Evolutionary conservation across 2,329 filamentous ascomycete species (phyloP), one percentile per base, ranked within the genome.

Genomic region (Pseudopithomyces chartarum): DNA sequence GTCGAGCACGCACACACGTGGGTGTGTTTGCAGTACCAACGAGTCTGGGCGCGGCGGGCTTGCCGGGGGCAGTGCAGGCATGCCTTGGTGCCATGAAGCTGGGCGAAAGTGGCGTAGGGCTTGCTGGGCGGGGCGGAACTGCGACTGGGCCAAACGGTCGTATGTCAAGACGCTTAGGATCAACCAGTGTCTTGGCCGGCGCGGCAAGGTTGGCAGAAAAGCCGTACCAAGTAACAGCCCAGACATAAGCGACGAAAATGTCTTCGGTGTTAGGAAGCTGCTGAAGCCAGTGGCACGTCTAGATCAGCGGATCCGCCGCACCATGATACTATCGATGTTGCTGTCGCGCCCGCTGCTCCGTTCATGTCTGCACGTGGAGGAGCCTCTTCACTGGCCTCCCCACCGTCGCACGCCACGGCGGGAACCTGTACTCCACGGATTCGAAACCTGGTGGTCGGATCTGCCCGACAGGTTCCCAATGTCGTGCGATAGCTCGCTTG

Each of bases 251-350:
- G 32, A 19, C n/a, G 45, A 48, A 38, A 36, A 34, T 20, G 45
- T 38, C 36, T 36, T 48, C 32, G 23, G 32, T 36, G 32, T 38
- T 36, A 48, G 45, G 45, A 36, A 48, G 45, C 45, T 48, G 45
- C n/a, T 12, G 20, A n/a, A 33, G 32, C 15, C 13, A 5, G 19
- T 26, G 19, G 32, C 17, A 48, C 6, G 10, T 23, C 32, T 36
- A 23, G 19, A 23, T 20, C 32, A 6, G n/a, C 45, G 45, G 19
- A 23, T 12, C 20, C 17, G 44, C 44, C 29, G 44, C 29, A 11
- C n/a, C 11, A 5, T 47, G 13, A 29, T 34, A 19, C n/a, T 17
- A 47, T 26, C 34, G 29, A 17, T 34, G 7, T 34, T 13, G 12
- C 36, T 38, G 12, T 23, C 45, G 10, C 32, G 19, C 20, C 36